Evolutionary conservation across 2,329 filamentous ascomycete species (phyloP).

Genomic region (Colletotrichum cuscutae): DNA sequence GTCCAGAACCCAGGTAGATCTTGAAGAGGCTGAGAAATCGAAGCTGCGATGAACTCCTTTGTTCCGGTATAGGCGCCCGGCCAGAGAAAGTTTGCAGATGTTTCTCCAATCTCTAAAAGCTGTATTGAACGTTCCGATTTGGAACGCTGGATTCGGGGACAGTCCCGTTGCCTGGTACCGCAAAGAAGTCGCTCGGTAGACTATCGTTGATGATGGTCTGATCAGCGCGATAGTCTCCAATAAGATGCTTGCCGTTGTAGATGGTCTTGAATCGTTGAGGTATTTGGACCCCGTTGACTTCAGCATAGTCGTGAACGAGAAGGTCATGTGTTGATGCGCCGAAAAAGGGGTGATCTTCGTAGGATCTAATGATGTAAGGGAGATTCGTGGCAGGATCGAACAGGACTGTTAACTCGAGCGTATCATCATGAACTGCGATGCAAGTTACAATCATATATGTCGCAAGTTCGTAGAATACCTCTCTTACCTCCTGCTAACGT

Average conservation of each 20-base stretch:
- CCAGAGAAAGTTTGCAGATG: slow-evolving; percentile 29
- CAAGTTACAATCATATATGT: neutral
- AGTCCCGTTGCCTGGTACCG: slow-evolving; percentile 11
- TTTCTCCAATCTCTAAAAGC: slow-evolving; percentile 27
- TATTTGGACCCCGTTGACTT: slow-evolving; percentile 22
- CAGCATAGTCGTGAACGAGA: slow-evolving; percentile 27
- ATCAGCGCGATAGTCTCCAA: slow-evolving; percentile 18
- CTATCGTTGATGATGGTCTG: neutral
- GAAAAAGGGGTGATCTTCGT: slow-evolving; percentile 31
- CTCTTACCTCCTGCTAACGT: neutral
- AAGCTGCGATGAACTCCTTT: neutral
- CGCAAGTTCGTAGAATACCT: no score
- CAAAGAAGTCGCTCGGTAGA: neutral
- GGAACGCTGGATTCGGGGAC: neutral
- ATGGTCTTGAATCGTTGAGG: slow-evolving; percentile 16
- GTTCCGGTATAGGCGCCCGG: slow-evolving; percentile 29
- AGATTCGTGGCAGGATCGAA: slow-evolving; percentile 3
- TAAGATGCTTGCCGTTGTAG: slow-evolving; percentile 14
- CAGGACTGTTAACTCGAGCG: neutral
- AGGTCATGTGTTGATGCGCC: slow-evolving; percentile 30
- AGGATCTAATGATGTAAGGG: slow-evolving; percentile 23
- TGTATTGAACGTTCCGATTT: neutral
- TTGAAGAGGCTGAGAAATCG: no score
- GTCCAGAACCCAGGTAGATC: no score
- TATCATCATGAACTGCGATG: neutral